Base-by-base conservation (phyloP, 2,329 filamentous ascomycete genomes). In the Talaromyces rugulosus region DNA sequence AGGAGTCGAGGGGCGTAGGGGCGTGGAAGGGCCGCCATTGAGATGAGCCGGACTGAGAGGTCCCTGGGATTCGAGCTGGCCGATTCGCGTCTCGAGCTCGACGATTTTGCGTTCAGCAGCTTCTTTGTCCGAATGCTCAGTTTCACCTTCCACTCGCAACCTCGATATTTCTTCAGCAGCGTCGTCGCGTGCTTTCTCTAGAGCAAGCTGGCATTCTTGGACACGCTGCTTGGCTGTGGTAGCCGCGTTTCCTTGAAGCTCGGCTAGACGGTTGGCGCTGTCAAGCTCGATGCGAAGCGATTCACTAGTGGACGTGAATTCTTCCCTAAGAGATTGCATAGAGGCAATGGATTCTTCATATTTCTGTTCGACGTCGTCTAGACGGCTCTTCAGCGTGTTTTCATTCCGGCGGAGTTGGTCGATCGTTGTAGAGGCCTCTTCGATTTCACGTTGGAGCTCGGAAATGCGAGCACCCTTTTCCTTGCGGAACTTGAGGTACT, bases 381-480 rank as follows among this genome's bases (percentile, higher is more conserved):
- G 81, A 44, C 92, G 88, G 66, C 89, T 87, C 67, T 92, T 89
- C 36, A 97, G 84, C 31, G 90, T 85, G 63, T 90, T 87, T 72
- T 97, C 93, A 44, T 87, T 90, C 44, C 90, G 88, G 71, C 89
- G 89, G 27, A 96, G 80, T 9, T 89, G 85, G 60, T 96, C 92
- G 58, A 92, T 84, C 34, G 85, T 89, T 23, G 90, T 88, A 65
- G 85, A 88, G 52, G 89, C 87, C 67, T 99, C 95, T 68, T 98
- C 94, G 67, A 94, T 90, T 64, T 90, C 86, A 59, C 92, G 90
- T 75, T 97, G 91, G 31, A 99, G 85, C 70, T 96, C 91, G 8
- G 92, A 86, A 68, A 98, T 91, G 44, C 91, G 89, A 1, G 92
- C 89, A 65, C 91, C 91, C 82, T 97, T 98, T 73, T 99, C 95